Evolutionary conservation across 768 basidiomycete species (phyloP).

Genomic region (Porpolomopsis calyptriformis): DNA sequence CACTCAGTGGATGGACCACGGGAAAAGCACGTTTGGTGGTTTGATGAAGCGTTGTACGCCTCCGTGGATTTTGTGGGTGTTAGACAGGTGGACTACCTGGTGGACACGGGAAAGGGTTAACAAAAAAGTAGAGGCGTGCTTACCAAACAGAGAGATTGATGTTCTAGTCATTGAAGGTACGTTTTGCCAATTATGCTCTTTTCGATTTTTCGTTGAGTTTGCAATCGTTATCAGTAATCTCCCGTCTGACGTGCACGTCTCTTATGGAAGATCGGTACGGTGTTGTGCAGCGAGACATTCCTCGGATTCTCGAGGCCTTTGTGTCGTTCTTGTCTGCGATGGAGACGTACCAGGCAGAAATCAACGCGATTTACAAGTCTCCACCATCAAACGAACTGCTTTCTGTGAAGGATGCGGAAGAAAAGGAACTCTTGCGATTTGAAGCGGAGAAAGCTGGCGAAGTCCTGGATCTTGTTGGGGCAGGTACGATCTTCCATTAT

Average conservation of each 20-base stretch:
- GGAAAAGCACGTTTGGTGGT: not conserved
- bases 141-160: slow-evolving; percentile 56
- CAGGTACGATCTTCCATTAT: slow-evolving; percentile 31
- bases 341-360: slow-evolving; percentile 51
- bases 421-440: slow-evolving; percentile 27
- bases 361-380: slow-evolving; percentile 32
- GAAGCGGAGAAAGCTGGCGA: slow-evolving; percentile 51
- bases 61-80: slow-evolving; percentile 16
- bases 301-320: slow-evolving; percentile 69
- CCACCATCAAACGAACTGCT: slow-evolving; percentile 26
- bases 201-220: slow-evolving; percentile 1
- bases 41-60: slow-evolving; percentile 16
- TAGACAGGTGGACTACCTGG: slow-evolving; percentile 31
- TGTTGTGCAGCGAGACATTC: slow-evolving; percentile 76
- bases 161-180: slow-evolving; percentile 52
- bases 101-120: slow-evolving; percentile 47
- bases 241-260: slow-evolving; percentile 59
- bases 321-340: slow-evolving; percentile 54
- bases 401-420: slow-evolving; percentile 25
- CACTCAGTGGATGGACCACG: not conserved
- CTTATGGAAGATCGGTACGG: slow-evolving; percentile 75
- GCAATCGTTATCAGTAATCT: slow-evolving; percentile 43
- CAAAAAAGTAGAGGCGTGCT: slow-evolving; percentile 39
- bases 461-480: slow-evolving; percentile 39
- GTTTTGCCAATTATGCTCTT: slow-evolving; percentile 5